Evolutionary conservation across 805 yeast genomes (phyloP).

Genomic region (Yamadazyma olivae): DNA sequence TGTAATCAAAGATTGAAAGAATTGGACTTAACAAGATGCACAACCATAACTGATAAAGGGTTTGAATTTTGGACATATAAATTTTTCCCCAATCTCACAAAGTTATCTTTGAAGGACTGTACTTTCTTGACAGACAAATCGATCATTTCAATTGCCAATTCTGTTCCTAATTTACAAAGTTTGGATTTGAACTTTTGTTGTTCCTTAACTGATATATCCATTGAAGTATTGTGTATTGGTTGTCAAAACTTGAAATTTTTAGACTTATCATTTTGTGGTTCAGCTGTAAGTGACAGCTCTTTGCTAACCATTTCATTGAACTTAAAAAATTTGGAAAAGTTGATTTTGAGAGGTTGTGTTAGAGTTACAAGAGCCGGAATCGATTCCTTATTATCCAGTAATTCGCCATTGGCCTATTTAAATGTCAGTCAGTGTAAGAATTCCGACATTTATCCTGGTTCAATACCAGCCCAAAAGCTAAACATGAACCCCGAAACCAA

Average conservation of each 20-base stretch:
- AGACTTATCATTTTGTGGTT: slow-evolving; percentile 71
- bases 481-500: slow-evolving; percentile 49
- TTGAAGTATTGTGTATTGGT: slow-evolving; percentile 66
- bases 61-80: slow-evolving; percentile 62
- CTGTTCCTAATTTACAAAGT: slow-evolving; percentile 55
- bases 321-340: slow-evolving; percentile 44
- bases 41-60: slow-evolving; percentile 74
- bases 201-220: slow-evolving; percentile 64
- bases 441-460: slow-evolving; percentile 60
- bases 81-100: slow-evolving; percentile 51
- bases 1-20: slow-evolving; percentile 54
- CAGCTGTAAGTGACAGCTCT: slow-evolving; percentile 74
- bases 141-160: slow-evolving; percentile 56
- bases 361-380: slow-evolving; percentile 77
- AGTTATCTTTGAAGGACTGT: slow-evolving; percentile 63
- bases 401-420: slow-evolving; percentile 48
- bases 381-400: slow-evolving; percentile 60
- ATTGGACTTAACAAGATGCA: slow-evolving; percentile 69
- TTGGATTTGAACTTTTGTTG: slow-evolving; percentile 73
- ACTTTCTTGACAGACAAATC: slow-evolving; percentile 69
- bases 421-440: slow-evolving; percentile 73
- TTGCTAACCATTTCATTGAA: slow-evolving; percentile 57
- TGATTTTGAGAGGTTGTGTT: slow-evolving; percentile 65
- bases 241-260: slow-evolving; percentile 53
- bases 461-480: slow-evolving; percentile 55